A percentile compares a stretch with the other conserved stretches of the same genome.
phyloP scores from a whole-genome alignment of 148 eudicot genomes.

The Rhododendron molle region DNA sequence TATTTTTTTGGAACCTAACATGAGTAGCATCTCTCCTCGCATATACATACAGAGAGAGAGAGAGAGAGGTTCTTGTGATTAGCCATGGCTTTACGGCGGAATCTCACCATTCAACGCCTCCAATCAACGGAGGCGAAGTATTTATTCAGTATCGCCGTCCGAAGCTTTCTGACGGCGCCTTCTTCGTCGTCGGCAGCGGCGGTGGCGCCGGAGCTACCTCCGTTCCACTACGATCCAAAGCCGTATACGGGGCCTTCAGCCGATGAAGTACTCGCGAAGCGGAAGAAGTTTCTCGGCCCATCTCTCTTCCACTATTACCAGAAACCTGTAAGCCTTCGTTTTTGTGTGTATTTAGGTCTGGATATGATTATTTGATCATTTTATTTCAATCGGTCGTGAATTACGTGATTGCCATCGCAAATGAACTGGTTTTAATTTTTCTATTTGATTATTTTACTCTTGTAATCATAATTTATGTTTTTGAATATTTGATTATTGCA shows the following conservation, averaged over 20 bases:
- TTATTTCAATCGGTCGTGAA: neutral
- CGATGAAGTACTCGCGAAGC: constrained; percentile 67
- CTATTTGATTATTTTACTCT: neutral
- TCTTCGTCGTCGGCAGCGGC: constrained; percentile 5
- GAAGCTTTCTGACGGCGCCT: constrained; percentile 9
- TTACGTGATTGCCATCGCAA: neutral
- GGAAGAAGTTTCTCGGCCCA: constrained; percentile 79
- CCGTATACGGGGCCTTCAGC: constrained; percentile 65
- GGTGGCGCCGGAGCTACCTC: constrained; percentile 61
- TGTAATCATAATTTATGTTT: too few species aligned
- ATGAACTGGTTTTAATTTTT: neutral
- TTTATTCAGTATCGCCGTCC: constrained; percentile 5
- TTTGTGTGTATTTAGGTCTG: neutral
- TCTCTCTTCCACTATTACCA: constrained; percentile 84
- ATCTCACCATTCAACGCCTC: neutral
- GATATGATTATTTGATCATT: neutral
- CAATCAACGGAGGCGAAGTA: constrained; percentile 1
- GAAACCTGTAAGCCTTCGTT: constrained; percentile 54
- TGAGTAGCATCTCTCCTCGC: too few species aligned
- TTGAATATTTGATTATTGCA: neutral
- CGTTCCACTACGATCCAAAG: constrained; percentile 63
- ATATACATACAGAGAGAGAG: neutral
- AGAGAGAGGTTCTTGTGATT: neutral
- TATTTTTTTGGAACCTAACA: too few species aligned
- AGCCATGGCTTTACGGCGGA: constrained; percentile 12